Base-by-base conservation (phyloP, 805 yeast genomes). In the Pichia kluyveri region DNA sequence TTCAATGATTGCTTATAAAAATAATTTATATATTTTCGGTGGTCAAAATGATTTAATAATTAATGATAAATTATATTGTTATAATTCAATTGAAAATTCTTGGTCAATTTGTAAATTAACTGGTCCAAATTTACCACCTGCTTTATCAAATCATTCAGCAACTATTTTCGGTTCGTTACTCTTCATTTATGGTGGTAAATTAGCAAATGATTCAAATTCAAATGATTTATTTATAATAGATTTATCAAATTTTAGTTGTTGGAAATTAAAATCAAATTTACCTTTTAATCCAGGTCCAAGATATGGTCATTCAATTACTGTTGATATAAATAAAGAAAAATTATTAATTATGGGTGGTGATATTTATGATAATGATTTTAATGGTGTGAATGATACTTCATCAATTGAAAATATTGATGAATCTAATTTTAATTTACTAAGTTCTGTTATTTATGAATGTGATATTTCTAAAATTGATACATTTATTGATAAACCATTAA, bases 311-410 rank as follows among this genome's bases (percentile, higher is more conserved):
- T 80, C 96, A 8, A 69, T 91, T 67, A 81, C 97, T 1, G 82
- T 79, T 46, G 64, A 85, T 48, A 70, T 82, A 43, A 76, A 72
- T 27, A 78, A 77, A 51, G 79, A 86, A 58, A 86, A 82, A 65
- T 60, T 91, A 36, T 61, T 90, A 12, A 77, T 91, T 15, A 82
- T 95, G 86, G 99, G 99, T 41, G 98, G 99, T 50, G 96, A 88
- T 64, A 76, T 80, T 55, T 76, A 79, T 53, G 91, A 86, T 49
- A 79, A 77, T 47, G 73, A 77, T 56, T 59, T 61, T 42, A 38
- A 49, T 7, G 53, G 53, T 38, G 56, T 60, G 10, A 51, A 56
- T 10, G 61, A 58, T 40, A 61, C 56, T 41, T 49, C 56, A 6
- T 42, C 51, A 31, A 54, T 54, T 43, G 45, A 52, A 9, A 45